These are phyloP conservation scores for Cruciata laevipes DNA, from an alignment of 257 asterid species.

Conservation along the genomic window DNA sequence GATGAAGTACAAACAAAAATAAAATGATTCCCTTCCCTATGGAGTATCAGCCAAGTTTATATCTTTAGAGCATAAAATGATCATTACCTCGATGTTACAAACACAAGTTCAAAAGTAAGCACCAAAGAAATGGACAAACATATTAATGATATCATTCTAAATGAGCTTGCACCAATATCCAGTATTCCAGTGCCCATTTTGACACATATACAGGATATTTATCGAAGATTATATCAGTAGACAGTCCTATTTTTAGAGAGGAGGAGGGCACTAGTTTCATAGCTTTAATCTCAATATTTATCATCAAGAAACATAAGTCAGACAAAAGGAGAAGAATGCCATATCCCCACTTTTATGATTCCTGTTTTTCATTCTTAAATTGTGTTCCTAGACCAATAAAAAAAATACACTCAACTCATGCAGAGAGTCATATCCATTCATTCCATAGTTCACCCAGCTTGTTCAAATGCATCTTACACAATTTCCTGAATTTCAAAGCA, in stretches of 20 bases:
- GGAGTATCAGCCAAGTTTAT: background rate
- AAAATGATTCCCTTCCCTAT: background rate
- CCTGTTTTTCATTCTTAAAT: background rate
- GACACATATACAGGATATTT: background rate
- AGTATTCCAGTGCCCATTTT: background rate
- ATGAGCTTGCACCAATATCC: background rate
- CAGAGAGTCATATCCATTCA: background rate
- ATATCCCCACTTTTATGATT: background rate
- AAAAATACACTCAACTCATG: background rate
- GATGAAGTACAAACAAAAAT: background rate
- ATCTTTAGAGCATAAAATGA: background rate
- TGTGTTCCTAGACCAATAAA: background rate
- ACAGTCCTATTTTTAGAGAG: background rate
- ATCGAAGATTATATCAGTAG: background rate
- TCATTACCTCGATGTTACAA: background rate
- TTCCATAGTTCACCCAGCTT: background rate
- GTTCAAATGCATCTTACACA: background rate
- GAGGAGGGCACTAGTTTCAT: background rate
- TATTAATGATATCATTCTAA: background rate
- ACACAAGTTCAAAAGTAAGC: background rate
- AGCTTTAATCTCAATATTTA: background rate
- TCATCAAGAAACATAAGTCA: background rate
- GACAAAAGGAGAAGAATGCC: no score
- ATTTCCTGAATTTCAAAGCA: background rate
- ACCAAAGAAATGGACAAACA: background rate